Base-by-base conservation (phyloP, 306 rosid species). In the Vicia villosa region DNA sequence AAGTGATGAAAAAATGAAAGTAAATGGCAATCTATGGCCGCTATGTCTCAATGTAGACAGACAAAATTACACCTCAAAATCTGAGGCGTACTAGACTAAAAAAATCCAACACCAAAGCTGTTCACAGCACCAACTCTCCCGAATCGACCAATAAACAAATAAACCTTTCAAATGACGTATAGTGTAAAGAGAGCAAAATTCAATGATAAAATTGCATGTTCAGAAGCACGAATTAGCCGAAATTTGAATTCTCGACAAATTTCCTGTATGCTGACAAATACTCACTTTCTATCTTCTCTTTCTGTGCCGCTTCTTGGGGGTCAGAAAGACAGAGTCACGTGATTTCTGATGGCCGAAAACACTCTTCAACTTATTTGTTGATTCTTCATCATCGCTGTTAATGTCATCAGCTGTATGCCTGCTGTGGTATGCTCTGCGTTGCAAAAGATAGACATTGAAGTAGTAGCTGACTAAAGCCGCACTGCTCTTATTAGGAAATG, bases 401-500 rank as follows among this genome's bases (percentile, higher is more conserved):
- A 86, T 81, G 28, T 77, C 28, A 56, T 65, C 47, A 3, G 91
- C 96, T 67, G 92, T 81, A 63, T 78, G 82, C 81, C 97, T 81
- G 72, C 83, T 94, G 73, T 94, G 98, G 67, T 84, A 59, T 69
- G 79, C 91, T 86, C 87, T 83, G 40, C 88, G 96, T 14, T 75
- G 90, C 87, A 88, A 76, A 56, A 88, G 80, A 66, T 66, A 90
- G 76, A 94, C 97, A 45, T 94, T 94, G 70, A 79, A 90, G 83
- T 90, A 94, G 87, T 90, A 94, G 89, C 92, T 85, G 51, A 94
- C 84, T 52, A 94, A 79, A 60, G 86, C 80, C 69, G 13, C 89
- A 73, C 91, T 79, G 80, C 78, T 90, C 86, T 87, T 90, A 10
- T 20, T 64, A 37, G 88, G 86, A 80, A 90, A 90, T 17, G 76